Conservation (phyloP, 192 early-diverging fungal species). For the Mortierella claussenii region DNA sequence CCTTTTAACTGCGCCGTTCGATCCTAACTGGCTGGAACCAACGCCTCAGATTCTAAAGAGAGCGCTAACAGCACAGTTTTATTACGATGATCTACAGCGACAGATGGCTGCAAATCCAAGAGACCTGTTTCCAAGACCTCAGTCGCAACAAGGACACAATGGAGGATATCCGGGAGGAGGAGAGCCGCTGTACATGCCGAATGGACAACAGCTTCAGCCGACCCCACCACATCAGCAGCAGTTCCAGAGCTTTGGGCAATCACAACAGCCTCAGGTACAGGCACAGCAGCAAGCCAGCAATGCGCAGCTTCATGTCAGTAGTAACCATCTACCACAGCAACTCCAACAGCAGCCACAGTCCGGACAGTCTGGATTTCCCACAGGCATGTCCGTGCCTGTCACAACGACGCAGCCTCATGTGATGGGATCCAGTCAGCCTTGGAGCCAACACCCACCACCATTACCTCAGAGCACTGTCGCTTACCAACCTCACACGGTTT, state of each 20-base stretch:
- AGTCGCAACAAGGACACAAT: slow-evolving; percentile 18
- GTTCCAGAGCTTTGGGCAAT: slow-evolving; percentile 20
- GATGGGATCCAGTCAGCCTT: not conserved
- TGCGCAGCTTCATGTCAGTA: not conserved
- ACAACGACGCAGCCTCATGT: not conserved
- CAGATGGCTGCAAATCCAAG: slow-evolving; percentile 19
- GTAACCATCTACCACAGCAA: not conserved
- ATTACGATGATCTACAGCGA: slow-evolving; percentile 35
- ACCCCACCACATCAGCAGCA: too few relatives aligned
- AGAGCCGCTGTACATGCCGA: slow-evolving; percentile 3
- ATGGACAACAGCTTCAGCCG: slow-evolving; percentile 3
- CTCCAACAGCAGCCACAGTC: slow-evolving; percentile 6
- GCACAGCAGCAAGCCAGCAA: slow-evolving; percentile 3
- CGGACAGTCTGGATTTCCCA: not conserved
- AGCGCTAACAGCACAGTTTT: slow-evolving; percentile 30
- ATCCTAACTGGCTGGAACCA: slow-evolving; percentile 44
- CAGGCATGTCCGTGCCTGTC: not conserved
- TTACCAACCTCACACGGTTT: slow-evolving; percentile 32
- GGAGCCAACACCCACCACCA: not conserved
- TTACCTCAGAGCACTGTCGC: not conserved
- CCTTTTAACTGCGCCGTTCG: slow-evolving; percentile 34
- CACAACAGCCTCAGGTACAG: slow-evolving; percentile 3
- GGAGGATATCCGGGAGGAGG: slow-evolving; percentile 5
- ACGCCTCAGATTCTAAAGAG: slow-evolving; percentile 34
- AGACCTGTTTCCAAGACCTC: slow-evolving; percentile 30